Evolutionary conservation across 164 flowering plant species (phyloP), one percentile per base, ranked within the genome.

Genomic region (Stephania cephalantha): DNA sequence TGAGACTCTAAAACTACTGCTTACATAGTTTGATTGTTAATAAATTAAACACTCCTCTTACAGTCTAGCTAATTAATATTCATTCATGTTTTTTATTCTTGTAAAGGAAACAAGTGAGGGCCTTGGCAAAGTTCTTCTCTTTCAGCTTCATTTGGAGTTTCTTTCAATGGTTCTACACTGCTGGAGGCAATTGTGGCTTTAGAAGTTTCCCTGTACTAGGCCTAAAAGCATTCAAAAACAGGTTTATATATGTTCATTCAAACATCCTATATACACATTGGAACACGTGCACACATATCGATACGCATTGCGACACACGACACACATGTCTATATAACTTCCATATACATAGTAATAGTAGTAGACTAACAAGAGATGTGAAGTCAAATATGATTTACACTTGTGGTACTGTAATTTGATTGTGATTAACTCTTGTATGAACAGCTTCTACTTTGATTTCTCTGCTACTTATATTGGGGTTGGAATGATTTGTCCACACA

Each of bases 401-500:
- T 58, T 15, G 64, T 58, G 42, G 42, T 58, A 12, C 5, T 58
- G 17, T 58, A 58, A 58, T 58, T 58, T 58, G 64, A 58, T 58
- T 58, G 55, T 58, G n/a, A 17, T 4, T 25, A 25, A 25, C 64
- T 15, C 7, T n/a, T 58, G 15, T 12, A 58, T 58, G 64, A 18
- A 6, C 65, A 72, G 74, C 22, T 72, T 72, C 46, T 72, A 53
- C 74, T 72, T 72, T 20, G 74, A 72, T 58, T 72, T 72, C 67
- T 72, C 74, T 3, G 30, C 67, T 29, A 72, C 74, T 4, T 72
- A 72, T 58, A 67, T 42, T 70, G 88, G 88, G 46, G 88, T 86
- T 70, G 88, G 88, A 12, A 86, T 86, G 88, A 84, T 86, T 8
- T 81, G 83, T 42, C 81, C 83, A 6, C 78, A 81, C 68, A 72